phyloP scores from a whole-genome alignment of 2,329 filamentous ascomycete species.

The Magnaporthiopsis poae region DNA sequence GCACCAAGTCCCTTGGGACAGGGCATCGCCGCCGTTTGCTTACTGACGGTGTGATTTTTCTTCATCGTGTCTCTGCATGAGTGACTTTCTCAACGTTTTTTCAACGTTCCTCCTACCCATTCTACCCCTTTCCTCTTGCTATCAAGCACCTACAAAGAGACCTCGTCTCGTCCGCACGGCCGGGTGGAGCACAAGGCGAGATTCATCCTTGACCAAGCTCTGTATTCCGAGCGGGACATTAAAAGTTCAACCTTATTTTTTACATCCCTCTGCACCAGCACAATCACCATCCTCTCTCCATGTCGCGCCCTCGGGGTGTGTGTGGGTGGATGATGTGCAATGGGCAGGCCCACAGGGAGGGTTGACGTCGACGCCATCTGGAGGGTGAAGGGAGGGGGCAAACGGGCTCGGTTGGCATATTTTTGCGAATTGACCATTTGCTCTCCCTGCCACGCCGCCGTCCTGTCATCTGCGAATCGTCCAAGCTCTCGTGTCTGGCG shows the following conservation, averaged over 20 bases:
- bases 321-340: neutral
- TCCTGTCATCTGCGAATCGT: conserved; percentile 28
- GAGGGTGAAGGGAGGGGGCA: conserved; percentile 19
- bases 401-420: conserved; percentile 23
- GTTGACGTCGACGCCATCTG: conserved; percentile 20
- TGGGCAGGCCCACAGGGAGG: conserved; percentile 6
- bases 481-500: conserved; percentile 8
- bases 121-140: neutral
- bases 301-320: neutral
- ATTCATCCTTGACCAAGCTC: conserved; percentile 60
- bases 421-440: conserved; percentile 32
- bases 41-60: neutral
- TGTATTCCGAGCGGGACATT: conserved; percentile 67
- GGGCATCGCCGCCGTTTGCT: neutral
- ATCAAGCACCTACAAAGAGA: neutral
- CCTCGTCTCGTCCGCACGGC: conserved; percentile 46
- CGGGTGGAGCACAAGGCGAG: conserved; percentile 70
- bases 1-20: neutral
- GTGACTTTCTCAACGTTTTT: neutral
- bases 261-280: conserved; percentile 9
- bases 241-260: conserved; percentile 21
- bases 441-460: conserved; percentile 25
- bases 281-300: conserved; percentile 5
- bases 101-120: neutral
- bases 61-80: neutral